Base-by-base conservation (phyloP, 805 yeast genomes). In the Teunomyces barrocoloradensis region DNA sequence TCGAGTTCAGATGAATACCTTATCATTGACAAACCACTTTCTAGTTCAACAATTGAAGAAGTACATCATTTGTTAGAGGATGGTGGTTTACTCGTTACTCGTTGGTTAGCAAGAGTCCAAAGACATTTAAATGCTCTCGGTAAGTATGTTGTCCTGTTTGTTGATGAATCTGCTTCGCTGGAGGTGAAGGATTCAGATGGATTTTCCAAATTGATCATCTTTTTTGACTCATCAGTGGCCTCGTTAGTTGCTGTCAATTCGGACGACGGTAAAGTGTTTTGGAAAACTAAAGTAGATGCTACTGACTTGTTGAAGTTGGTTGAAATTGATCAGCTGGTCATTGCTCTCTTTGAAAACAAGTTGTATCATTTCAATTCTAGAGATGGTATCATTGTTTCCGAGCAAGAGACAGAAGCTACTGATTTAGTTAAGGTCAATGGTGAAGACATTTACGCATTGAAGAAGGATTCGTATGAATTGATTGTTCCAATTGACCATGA, bases 101-200 rank as follows among this genome's bases (percentile, higher is more conserved):
- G 37, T 12, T 42, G 44, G 44, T 42, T 42, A n/a, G 21, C 15
- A 6, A 59, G 76, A 53, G 46, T 56, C 28, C 51, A 49, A 30
- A 59, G 69, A 44, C 77, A 73, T 43, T 60, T 71, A 51, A 47
- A 58, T 3, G 69, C 66, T 30, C 50, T 73, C 13, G 75, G 76
- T 0, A 56, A 49, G 38, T 63, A 53, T 40, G 47, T 57, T 2
- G 52, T 56, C 0, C 52, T 61, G 6, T 41, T 49, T 13, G 37
- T 41, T 13, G 39, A 43, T 12, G 37, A n/a, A 20, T 25, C 43
- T 20, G 11, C 44, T 34, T 23, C 27, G 1, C 32, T 20, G 27
- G 21, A 15, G 20, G 45, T 34, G 4, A 49, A 49, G 5, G 63
- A 56, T 3, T 63, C 60, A 27, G 56, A 53, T 51, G 74, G 72